A percentile compares a stretch with the other conserved stretches of the same genome.
phyloP scores from a whole-genome alignment of 2,329 filamentous ascomycete species.

The Aspergillus sp. region DNA sequence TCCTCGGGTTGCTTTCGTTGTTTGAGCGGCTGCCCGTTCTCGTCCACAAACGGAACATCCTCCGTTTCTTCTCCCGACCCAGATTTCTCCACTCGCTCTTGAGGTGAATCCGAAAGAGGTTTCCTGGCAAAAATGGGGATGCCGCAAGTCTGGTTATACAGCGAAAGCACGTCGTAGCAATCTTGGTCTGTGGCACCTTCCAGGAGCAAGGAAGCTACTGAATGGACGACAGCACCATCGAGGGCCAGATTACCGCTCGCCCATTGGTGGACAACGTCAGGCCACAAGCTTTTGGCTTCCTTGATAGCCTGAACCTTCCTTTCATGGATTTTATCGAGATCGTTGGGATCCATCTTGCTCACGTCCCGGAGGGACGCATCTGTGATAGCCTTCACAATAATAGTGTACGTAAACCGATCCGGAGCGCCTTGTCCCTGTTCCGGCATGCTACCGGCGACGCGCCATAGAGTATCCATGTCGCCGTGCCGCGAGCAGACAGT shows the following conservation, averaged over 20 bases:
- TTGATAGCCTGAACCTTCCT: conserved; percentile 40
- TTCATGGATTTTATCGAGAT: conserved; percentile 17
- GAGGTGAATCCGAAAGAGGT: conserved; percentile 11
- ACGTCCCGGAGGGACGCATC: conserved; percentile 30
- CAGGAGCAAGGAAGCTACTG: conserved; percentile 72
- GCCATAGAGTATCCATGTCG: conserved; percentile 74
- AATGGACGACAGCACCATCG: conserved; percentile 68
- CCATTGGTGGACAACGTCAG: conserved; percentile 71
- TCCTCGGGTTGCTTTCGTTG: conserved; percentile 7
- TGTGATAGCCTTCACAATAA: conserved; percentile 68
- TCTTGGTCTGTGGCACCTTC: conserved; percentile 52
- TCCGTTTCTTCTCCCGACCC: conserved; percentile 6
- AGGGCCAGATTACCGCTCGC: conserved; percentile 57
- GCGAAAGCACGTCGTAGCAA: conserved; percentile 60
- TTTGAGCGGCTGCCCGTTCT: conserved; percentile 16
- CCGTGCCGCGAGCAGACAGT: conserved; percentile 65
- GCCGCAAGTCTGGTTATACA: conserved; percentile 75
- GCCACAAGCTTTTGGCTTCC: conserved; percentile 69
- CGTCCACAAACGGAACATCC: conserved; percentile 24
- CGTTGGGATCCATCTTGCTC: conserved; percentile 20
- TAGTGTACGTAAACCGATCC: conserved; percentile 67
- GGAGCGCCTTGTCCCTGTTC: conserved; percentile 53
- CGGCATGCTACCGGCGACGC: conserved; percentile 62
- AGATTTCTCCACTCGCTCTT: conserved; percentile 1
- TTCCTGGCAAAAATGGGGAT: conserved; percentile 43